Conservation (phyloP, 345 rosid genomes). For the Atalantia buxifolia region DNA sequence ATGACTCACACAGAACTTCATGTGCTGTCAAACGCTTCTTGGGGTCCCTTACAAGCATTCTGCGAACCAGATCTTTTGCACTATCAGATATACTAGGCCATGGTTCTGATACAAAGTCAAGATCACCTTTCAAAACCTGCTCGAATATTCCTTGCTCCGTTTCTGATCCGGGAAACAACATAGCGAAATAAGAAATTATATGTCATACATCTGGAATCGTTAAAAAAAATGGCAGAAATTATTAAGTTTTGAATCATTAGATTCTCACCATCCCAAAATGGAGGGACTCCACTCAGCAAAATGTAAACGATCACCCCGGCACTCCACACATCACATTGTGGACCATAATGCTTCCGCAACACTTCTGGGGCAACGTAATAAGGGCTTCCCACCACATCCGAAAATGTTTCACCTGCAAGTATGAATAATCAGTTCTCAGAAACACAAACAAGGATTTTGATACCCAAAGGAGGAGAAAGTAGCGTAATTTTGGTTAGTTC, state of each 20-base stretch:
- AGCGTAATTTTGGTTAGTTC: too few relatives aligned
- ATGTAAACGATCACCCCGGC: constrained; percentile 95
- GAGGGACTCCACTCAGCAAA: constrained; percentile 88
- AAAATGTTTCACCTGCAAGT: constrained; percentile 68
- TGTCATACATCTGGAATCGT: constrained; percentile 10
- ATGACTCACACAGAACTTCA: constrained; percentile 82
- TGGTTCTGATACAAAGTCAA: constrained; percentile 91
- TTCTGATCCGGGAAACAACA: constrained; percentile 47
- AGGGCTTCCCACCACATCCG: constrained; percentile 94
- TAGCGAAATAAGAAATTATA: constrained; percentile 17
- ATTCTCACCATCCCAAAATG: constrained; percentile 93
- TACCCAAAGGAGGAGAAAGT: too few relatives aligned
- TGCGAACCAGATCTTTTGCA: constrained; percentile 83
- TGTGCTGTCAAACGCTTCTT: constrained; percentile 78
- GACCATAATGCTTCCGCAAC: constrained; percentile 76
- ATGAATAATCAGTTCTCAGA: constrained; percentile 5
- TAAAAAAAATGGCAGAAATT: background rate
- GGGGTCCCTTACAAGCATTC: constrained; percentile 84
- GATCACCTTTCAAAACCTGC: constrained; percentile 89
- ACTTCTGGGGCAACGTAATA: constrained; percentile 99
- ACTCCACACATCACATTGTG: constrained; percentile 96
- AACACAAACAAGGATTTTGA: too few relatives aligned
- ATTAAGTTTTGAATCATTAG: background rate
- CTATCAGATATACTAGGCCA: constrained; percentile 90
- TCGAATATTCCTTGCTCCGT: constrained; percentile 96